These are phyloP conservation scores for Nemania sp. DNA, from an alignment of 2,329 filamentous ascomycete genomes.

Conservation along the genomic window DNA sequence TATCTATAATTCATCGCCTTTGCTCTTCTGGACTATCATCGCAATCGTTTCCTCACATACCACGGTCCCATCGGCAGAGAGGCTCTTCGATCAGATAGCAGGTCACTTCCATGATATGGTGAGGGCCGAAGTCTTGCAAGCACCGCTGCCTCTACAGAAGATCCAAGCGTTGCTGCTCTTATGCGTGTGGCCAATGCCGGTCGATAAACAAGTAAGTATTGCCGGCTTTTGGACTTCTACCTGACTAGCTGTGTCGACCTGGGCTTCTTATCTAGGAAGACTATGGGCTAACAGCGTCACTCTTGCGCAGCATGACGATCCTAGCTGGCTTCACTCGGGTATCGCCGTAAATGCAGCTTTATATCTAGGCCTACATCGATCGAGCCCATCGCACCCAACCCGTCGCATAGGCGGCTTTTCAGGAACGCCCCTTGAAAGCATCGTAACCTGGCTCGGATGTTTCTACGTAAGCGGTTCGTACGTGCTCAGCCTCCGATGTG, in stretches of 20 bases:
- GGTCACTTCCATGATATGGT: constrained; percentile 34
- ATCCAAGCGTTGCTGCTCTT: constrained; percentile 39
- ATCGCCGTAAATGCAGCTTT: constrained; percentile 40
- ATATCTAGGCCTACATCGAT: constrained; percentile 37
- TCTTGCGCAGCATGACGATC: constrained; percentile 33
- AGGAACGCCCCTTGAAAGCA: constrained; percentile 31
- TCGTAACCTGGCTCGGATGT: constrained; percentile 40
- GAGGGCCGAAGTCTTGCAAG: constrained; percentile 29
- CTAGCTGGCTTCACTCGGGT: constrained; percentile 41
- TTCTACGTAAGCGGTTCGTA: constrained; percentile 40
- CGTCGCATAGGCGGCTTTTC: constrained; percentile 26
- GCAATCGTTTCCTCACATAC: constrained; percentile 32
- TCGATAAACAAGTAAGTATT: constrained; percentile 21
- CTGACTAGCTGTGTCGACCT: neutral
- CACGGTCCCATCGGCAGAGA: constrained; percentile 23
- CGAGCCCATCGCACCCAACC: constrained; percentile 28
- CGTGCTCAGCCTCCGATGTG: constrained; percentile 3
- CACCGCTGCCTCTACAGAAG: constrained; percentile 37
- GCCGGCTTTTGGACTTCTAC: neutral
- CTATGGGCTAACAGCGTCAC: neutral
- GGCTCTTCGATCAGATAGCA: constrained; percentile 32
- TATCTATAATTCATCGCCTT: constrained; percentile 34
- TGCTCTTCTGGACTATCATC: constrained; percentile 42
- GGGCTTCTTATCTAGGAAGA: neutral
- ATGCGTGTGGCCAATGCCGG: constrained; percentile 39